Percentiles rank a stretch among this genome's conserved stretches.
These are phyloP conservation scores for Acer campestre DNA, from an alignment of 345 rosid species.

Conservation along the genomic window DNA sequence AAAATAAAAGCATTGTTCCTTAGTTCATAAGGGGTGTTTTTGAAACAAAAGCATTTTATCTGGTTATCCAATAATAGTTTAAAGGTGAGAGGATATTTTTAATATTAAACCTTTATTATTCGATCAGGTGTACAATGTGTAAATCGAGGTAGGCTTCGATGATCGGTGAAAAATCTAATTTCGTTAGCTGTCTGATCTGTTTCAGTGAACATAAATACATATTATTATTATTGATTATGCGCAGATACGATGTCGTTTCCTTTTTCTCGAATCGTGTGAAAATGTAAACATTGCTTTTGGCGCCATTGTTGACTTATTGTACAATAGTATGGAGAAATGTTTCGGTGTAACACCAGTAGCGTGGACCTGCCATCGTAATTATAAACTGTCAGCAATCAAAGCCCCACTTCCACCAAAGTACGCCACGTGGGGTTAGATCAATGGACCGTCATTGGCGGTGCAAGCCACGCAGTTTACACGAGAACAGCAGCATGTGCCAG, in stretches of 20 bases:
- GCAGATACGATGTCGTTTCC: not conserved
- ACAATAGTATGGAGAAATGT: not conserved
- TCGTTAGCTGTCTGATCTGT: too few relatives aligned
- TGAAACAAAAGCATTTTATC: too few relatives aligned
- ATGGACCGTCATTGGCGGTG: not conserved
- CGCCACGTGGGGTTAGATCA: not conserved
- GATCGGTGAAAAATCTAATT: not conserved
- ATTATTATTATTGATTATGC: too few relatives aligned
- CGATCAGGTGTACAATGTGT: too few relatives aligned
- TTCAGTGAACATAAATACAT: not conserved
- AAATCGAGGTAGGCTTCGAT: not conserved
- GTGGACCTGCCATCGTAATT: constrained; percentile 28
- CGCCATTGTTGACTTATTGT: not conserved
- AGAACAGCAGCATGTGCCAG: not conserved
- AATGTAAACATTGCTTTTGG: not conserved
- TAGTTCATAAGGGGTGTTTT: too few relatives aligned
- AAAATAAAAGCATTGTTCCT: too few relatives aligned
- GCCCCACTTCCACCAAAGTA: not conserved
- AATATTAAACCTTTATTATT: too few relatives aligned
- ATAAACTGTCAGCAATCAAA: not conserved
- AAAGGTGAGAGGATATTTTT: too few relatives aligned
- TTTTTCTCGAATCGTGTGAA: not conserved
- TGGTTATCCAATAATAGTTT: too few relatives aligned
- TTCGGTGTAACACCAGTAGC: constrained; percentile 23
- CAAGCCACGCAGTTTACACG: not conserved